Evolutionary conservation across 768 basidiomycete species (phyloP).

Genomic region (Hypsizygus marmoreus): DNA sequence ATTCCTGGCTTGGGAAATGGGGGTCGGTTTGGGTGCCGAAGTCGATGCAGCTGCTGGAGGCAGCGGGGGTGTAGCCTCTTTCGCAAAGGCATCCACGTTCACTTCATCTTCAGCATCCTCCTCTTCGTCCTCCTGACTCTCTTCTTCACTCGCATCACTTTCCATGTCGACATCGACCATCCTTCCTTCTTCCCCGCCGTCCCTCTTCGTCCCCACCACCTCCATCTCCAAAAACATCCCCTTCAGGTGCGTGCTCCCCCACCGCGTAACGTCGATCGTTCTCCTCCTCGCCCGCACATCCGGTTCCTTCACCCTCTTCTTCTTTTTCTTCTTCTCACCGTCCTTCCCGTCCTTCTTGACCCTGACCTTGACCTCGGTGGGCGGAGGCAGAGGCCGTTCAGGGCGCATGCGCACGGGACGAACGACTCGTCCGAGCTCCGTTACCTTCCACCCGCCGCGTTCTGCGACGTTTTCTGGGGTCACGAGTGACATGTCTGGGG

Average conservation of each 20-base stretch:
- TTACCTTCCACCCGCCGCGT: constrained; percentile 69
- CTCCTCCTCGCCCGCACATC: constrained; percentile 58
- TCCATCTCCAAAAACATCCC: constrained; percentile 64
- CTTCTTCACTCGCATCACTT: constrained; percentile 17
- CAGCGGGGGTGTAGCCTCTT: constrained; percentile 8
- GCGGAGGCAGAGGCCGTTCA: constrained; percentile 51
- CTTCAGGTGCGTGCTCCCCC: constrained; percentile 69
- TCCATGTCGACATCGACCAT: constrained; percentile 18
- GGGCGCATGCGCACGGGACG: constrained; percentile 75
- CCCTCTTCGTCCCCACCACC: constrained; percentile 22
- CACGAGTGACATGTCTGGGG: constrained; percentile 64
- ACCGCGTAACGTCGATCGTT: constrained; percentile 74
- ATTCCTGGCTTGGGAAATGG: neutral
- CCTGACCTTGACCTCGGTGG: constrained; percentile 25
- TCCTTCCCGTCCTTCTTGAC: constrained; percentile 17
- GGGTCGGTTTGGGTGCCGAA: constrained; percentile 1
- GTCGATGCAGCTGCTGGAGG: constrained; percentile 7
- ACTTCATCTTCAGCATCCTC: constrained; percentile 12
- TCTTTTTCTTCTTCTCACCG: constrained; percentile 38
- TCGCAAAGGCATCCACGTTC: constrained; percentile 15
- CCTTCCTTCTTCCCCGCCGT: constrained; percentile 13
- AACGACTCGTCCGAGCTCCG: constrained; percentile 64
- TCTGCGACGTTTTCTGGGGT: constrained; percentile 56
- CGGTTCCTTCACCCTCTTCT: constrained; percentile 49
- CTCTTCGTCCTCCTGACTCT: constrained; percentile 15